Base-by-base conservation (phyloP, 2,329 filamentous ascomycete genomes). In the Alternaria sp. region DNA sequence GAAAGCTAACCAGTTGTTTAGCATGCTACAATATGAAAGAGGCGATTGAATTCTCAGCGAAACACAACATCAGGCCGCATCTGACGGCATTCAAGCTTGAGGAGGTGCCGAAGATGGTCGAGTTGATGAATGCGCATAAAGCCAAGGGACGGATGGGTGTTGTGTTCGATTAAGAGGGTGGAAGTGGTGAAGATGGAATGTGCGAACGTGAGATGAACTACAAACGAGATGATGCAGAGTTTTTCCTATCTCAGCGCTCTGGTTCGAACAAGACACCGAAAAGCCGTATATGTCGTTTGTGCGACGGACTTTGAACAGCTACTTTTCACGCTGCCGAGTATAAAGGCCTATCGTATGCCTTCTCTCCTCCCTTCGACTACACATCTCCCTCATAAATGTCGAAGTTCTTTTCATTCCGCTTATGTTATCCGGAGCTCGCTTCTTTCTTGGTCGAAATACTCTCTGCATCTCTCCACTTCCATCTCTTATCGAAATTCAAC, bases 1-100 rank as follows among this genome's bases (percentile, higher is more conserved):
- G 37, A 37, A 37, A 81, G 80, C n/a, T 82, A 72, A 61, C 66
- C 81, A 29, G 63, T 77, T 77, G 74, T 69, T 26, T 79, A 81
- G 50, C 77, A 72, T 42, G 73, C 50, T 72, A 75, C 55, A 76
- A 76, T 36, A 74, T 76, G 72, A 65, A 65, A 26, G 60, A 68
- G 37, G 71, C 69, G 5, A 73, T 76, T 42, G 71, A 75, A 54
- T 76, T 76, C 51, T 70, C 65, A 31, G 68, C 73, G 9, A 74
- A 77, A 49, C 71, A 76, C 29, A 66, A 69, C 40, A 74, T 76
- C 17, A 69, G 68, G 59, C 68, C 72, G 21, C 72, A 73, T 51
- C 49, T 75, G 55, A 69, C 66, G 14, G 58, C 56, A 8, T 76
- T 66, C 41, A 67, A 69, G 51, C 51, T 75, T 29, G 73, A 75